Conservation (phyloP, 2,329 filamentous ascomycete species). For the Gnomoniopsis smithogilvyi region DNA sequence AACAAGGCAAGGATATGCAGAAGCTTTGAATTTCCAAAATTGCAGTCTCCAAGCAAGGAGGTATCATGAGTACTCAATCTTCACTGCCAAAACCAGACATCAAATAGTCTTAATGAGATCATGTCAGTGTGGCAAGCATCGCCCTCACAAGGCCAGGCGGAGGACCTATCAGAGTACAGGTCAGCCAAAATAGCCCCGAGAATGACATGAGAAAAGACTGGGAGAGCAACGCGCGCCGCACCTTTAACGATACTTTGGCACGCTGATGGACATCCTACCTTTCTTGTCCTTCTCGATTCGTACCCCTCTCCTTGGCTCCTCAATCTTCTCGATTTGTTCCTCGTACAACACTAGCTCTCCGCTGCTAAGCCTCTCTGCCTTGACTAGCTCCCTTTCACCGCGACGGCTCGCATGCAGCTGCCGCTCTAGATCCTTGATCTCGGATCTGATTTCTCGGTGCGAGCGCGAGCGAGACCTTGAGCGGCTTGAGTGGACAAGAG, state of each 20-base stretch:
- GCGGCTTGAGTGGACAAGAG: conserved; percentile 33
- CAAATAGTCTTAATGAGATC: conserved; percentile 20
- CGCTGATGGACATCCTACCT: conserved; percentile 91
- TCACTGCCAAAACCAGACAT: background rate
- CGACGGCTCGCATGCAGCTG: conserved; percentile 45
- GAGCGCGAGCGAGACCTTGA: conserved; percentile 40
- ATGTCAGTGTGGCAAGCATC: conserved; percentile 70
- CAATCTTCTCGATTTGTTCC: conserved; percentile 54
- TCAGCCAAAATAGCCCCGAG: conserved; percentile 3
- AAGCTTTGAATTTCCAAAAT: too few species aligned
- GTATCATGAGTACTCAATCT: too few species aligned
- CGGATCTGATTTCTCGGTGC: conserved; percentile 66
- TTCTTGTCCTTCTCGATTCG: conserved; percentile 85
- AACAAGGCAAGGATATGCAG: too few species aligned
- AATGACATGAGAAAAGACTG: conserved; percentile 5
- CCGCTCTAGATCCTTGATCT: conserved; percentile 69
- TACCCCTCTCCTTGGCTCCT: conserved; percentile 54
- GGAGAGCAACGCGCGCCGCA: conserved; percentile 34
- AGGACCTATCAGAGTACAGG: conserved; percentile 47
- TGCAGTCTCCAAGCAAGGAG: too few species aligned
- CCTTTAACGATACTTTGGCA: conserved; percentile 66
- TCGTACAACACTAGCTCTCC: conserved; percentile 63
- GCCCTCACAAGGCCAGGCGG: conserved; percentile 62
- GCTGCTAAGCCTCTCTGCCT: conserved; percentile 54
- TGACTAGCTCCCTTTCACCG: conserved; percentile 51